Base-by-base conservation (phyloP, 352 stramenopile species). In the Phytophthora foliorum region DNA sequence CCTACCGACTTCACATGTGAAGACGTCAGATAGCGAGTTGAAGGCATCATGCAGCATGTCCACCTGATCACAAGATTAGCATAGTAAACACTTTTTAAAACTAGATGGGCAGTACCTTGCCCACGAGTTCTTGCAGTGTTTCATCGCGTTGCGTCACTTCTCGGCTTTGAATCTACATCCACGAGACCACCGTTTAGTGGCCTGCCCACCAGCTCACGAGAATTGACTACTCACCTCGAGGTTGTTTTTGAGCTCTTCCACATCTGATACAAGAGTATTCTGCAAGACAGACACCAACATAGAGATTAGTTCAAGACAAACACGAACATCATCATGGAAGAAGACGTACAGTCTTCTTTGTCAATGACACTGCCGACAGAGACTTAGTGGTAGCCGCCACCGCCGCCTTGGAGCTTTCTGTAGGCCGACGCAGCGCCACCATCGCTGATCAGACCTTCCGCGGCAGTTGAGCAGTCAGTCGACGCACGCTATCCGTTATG, bases 211-310 rank as follows among this genome's bases (percentile, higher is more conserved):
- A 31, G 1, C 3, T 57, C 45, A 6, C 34, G 25, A 42, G 21
- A 25, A 11, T 36, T 19, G 31, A 22, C 17, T n/a, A 13, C 62
- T 11, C 14, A 87, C 81, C 57, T 86, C 74, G 36, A 91, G 67
- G 44, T 86, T 81, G 57, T 67, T 86, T 57, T 85, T 88, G 49
- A 89, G 61, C 58, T 76, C 76, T 76, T 89, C 80, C 1, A 89
- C 72, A 52, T 91, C 78, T 19, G 57, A 76, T 10, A 74, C 76
- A 9, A 91, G 58, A 8, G 72, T 72, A 46, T 82, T 89, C 80
- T 91, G 34, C 21, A 36, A 34, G 1, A 16, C 11, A 34, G 32
- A 42, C 45, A 56, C 6, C 31, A 67, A 24, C 22, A 22, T 4
- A 21, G 9, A 2, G 17, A 19, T 31, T 5, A 44, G 36, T 17